These are phyloP conservation scores for Eimeria maxima DNA, from an alignment of 169 alveolate species.

Conservation along the genomic window DNA sequence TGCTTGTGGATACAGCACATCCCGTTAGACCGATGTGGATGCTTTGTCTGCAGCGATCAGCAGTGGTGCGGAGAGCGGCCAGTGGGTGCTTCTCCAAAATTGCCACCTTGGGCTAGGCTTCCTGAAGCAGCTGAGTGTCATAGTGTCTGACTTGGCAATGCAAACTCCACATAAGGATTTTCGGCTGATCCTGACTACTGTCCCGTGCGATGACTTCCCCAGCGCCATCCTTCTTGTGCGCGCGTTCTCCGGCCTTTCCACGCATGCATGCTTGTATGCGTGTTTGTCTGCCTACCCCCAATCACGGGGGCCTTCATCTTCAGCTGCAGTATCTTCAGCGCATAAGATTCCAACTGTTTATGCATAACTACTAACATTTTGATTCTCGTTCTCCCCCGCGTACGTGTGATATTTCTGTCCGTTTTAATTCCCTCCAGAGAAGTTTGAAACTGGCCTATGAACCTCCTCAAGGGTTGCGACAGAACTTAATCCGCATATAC, in stretches of 20 bases:
- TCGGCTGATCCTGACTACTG: constrained; percentile 96
- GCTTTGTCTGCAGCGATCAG: constrained; percentile 87
- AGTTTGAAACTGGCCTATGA: constrained; percentile 96
- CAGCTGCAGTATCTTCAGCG: neutral
- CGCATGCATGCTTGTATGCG: constrained; percentile 45
- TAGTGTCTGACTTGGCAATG: constrained; percentile 89
- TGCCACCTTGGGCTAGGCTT: constrained; percentile 97
- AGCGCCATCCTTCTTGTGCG: constrained; percentile 85
- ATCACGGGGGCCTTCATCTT: neutral
- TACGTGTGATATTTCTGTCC: constrained; percentile 4
- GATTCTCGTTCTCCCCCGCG: neutral
- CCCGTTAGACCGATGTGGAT: neutral
- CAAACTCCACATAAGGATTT: constrained; percentile 80
- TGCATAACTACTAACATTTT: neutral
- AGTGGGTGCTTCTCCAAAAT: constrained; percentile 96
- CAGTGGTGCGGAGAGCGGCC: constrained; percentile 93
- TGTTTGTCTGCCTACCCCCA: constrained; percentile 2
- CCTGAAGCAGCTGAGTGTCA: constrained; percentile 95
- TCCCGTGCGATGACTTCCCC: constrained; percentile 94
- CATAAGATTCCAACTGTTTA: neutral
- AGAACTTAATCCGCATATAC: constrained; percentile 92
- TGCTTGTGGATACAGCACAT: neutral
- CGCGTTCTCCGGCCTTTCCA: constrained; percentile 29
- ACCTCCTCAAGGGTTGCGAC: constrained; percentile 97
- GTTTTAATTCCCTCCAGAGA: constrained; percentile 86